Evolutionary conservation across 345 rosid species (phyloP).

Genomic region (Syzygium jambos): DNA sequence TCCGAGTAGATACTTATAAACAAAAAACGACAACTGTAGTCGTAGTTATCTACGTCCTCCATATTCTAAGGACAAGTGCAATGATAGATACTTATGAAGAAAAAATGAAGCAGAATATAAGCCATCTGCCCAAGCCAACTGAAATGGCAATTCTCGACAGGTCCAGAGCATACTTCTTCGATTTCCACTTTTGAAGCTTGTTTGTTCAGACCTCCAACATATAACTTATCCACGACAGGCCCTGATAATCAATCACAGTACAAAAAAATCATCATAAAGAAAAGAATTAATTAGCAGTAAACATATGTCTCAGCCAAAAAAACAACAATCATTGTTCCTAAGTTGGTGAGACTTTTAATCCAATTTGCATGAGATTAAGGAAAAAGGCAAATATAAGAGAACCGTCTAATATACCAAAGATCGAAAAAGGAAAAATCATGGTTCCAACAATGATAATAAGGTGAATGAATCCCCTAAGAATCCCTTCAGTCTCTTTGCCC

Average conservation of each 20-base stretch:
- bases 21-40: not conserved
- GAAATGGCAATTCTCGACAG: not conserved
- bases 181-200: slow-evolving; percentile 57
- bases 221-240: slow-evolving; percentile 50
- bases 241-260: slow-evolving; percentile 11
- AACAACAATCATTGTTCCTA: not conserved
- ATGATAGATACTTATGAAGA: not conserved
- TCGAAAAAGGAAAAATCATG: not conserved
- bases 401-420: not conserved
- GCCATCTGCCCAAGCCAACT: not conserved
- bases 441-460: not conserved
- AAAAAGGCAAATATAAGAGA: not conserved
- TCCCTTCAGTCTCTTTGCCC: not conserved
- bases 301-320: not conserved
- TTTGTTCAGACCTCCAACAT: slow-evolving; percentile 64
- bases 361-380: not conserved
- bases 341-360: not conserved
- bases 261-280: not conserved
- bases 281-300: not conserved
- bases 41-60: not conserved
- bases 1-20: not conserved
- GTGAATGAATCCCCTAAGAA: not conserved
- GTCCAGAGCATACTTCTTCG: slow-evolving; percentile 46
- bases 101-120: not conserved
- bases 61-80: not conserved